Evolutionary conservation across 345 rosid species (phyloP), one percentile per base, ranked within the genome.

Genomic region (Anacardium occidentale): DNA sequence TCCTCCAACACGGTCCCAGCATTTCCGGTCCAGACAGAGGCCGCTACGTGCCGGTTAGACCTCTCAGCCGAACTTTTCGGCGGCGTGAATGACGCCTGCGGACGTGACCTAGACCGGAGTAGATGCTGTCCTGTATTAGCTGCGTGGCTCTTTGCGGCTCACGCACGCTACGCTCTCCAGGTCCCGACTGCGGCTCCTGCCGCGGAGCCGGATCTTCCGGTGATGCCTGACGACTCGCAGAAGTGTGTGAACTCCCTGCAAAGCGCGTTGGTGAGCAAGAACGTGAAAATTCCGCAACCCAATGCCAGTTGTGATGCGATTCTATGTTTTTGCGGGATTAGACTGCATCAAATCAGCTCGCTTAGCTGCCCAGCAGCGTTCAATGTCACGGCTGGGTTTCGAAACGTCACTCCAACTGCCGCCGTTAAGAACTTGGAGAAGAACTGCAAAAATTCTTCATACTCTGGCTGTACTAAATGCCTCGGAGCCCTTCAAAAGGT

Each of bases 71-170:
- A 95, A 84, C 94, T 95, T 42, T 95, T 95, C 71, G 99, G 99
- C 24, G 99, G 99, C 2, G 99, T 95, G 47, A 83, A 82, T 70
- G 89, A 84, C 14, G 99, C 99, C 0, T 95, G 99, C 74, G 89
- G 96, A 54, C 75, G 88, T 64, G 84, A 86, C 84, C 90, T 95
- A 3, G 99, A 95, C 88, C 82, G 98, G 37, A 83, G 97, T 73
- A 89, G 99, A 4, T 95, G 98, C 78, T 92, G 99, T 67, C 99
- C 98, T 0, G 99, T 95, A 9, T 73, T 95, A 7, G 98, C 94
- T 0, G 99, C 99, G 0, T 95, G 99, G 99, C 93, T 95, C 53
- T 95, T 87, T 74, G 98, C 99, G 3, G 99, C 99, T 65, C 99
- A 92, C 69, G 94, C 99, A 21, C 77, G 90, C 58, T 86, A 86